phyloP scores from a whole-genome alignment of 108 stramenopile genomes.

The Cylindrotheca closterium region DNA sequence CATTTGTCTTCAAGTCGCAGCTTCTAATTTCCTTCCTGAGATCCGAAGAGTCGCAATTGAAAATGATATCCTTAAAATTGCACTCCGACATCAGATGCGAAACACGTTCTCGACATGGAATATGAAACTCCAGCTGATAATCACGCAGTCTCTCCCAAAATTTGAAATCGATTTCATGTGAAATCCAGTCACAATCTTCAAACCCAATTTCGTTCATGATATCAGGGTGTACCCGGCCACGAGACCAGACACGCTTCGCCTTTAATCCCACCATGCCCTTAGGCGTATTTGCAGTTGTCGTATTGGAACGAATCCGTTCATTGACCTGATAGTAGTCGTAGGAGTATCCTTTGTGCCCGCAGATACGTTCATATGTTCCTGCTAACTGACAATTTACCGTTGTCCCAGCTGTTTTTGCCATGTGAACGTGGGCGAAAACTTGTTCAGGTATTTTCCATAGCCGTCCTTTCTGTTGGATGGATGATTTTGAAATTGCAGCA shows the following conservation, averaged over 20 bases:
- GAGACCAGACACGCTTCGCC: background rate
- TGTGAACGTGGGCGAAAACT: conserved; percentile 37
- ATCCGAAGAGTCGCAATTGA: conserved; percentile 11
- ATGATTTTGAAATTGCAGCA: too few species aligned
- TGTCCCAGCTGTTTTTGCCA: conserved; percentile 42
- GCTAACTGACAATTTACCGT: conserved; percentile 37
- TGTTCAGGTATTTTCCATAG: too few species aligned
- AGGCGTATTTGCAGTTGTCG: too few species aligned
- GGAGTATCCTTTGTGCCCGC: conserved; percentile 45
- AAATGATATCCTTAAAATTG: conserved; percentile 17
- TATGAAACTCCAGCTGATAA: conserved; percentile 33
- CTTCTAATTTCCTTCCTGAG: background rate
- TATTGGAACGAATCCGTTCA: background rate
- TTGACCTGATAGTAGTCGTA: conserved; percentile 24
- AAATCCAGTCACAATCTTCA: conserved; percentile 47
- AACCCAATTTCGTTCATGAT: conserved; percentile 35
- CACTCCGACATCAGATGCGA: conserved; percentile 42
- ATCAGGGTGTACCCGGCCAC: conserved; percentile 14
- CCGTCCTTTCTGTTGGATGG: too few species aligned
- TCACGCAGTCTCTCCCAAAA: conserved; percentile 3
- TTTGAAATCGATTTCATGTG: conserved; percentile 9
- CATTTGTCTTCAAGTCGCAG: background rate
- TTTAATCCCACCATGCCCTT: too few species aligned
- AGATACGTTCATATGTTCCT: conserved; percentile 35
- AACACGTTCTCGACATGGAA: conserved; percentile 46